Evolutionary conservation across 2,329 filamentous ascomycete species (phyloP).

Genomic region (Calonectria henricotiae): DNA sequence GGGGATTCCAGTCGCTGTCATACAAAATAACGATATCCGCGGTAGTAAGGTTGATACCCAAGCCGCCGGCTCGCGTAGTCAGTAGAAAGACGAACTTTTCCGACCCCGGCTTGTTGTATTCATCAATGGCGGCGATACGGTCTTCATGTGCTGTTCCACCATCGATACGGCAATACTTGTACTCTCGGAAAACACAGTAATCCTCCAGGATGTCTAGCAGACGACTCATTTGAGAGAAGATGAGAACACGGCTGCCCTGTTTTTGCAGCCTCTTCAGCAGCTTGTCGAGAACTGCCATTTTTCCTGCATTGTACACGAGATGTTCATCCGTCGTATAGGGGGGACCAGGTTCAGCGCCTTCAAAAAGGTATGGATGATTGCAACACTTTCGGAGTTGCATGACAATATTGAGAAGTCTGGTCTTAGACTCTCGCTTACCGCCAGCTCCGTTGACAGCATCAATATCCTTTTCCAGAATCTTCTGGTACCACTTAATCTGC

Average conservation of each 20-base stretch:
- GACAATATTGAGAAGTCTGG: conserved; percentile 95
- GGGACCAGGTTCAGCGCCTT: conserved; percentile 95
- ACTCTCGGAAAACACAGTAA: conserved; percentile 96
- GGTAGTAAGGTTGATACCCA: conserved; percentile 96
- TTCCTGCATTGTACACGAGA: conserved; percentile 91
- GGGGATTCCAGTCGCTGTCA: conserved; percentile 99
- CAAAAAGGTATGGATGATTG: conserved; percentile 98
- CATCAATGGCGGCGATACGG: conserved; percentile 96
- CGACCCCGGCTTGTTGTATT: conserved; percentile 96
- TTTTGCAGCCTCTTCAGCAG: conserved; percentile 86
- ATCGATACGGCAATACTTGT: conserved; percentile 97
- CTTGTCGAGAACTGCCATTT: conserved; percentile 98
- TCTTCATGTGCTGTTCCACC: conserved; percentile 97
- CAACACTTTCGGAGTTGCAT: conserved; percentile 99
- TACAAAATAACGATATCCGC: conserved; percentile 97
- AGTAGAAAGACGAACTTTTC: conserved; percentile 98
- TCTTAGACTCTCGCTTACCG: conserved; percentile 98
- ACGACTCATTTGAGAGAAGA: conserved; percentile 99
- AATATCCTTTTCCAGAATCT: conserved; percentile 98
- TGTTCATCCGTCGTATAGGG: conserved; percentile 99
- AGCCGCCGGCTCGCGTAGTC: conserved; percentile 93
- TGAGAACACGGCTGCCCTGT: conserved; percentile 94
- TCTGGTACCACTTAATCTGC: conserved; percentile 99
- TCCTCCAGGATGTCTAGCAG: conserved; percentile 97
- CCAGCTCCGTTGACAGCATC: conserved; percentile 97